phyloP scores from a whole-genome alignment of 345 rosid species.

The Garcia nutans region DNA sequence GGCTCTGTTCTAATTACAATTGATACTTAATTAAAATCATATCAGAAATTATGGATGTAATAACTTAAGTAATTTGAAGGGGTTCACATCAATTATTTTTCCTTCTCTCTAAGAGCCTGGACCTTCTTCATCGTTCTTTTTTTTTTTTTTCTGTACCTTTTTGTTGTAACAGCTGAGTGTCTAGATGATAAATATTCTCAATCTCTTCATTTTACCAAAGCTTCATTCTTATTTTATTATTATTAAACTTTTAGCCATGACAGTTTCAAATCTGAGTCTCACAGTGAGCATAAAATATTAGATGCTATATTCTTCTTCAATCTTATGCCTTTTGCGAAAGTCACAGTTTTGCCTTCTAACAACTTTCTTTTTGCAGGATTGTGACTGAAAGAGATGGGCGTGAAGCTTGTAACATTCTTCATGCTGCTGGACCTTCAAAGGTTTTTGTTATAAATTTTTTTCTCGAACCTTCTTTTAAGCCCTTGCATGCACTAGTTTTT shows the following conservation, averaged over 20 bases:
- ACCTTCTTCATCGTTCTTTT: too few relatives aligned
- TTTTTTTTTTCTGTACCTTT: background rate
- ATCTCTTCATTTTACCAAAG: background rate
- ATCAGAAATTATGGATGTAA: background rate
- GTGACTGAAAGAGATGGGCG: constrained; percentile 74
- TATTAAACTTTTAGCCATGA: background rate
- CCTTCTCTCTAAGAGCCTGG: background rate
- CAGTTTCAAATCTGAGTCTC: background rate
- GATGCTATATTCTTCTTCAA: background rate
- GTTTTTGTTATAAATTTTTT: constrained; percentile 28
- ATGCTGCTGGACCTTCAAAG: constrained; percentile 94
- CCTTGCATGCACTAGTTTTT: background rate
- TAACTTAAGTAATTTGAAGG: background rate
- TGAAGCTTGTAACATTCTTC: constrained; percentile 89
- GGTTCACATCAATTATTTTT: background rate
- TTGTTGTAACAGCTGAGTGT: background rate
- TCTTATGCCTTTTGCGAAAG: constrained; percentile 3
- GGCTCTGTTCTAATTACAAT: background rate
- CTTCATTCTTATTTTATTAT: background rate
- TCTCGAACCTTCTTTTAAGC: background rate
- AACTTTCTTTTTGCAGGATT: constrained; percentile 53
- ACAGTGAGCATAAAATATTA: background rate
- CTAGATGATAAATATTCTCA: background rate
- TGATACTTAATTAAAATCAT: background rate
- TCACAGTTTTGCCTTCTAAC: constrained; percentile 19